Base-by-base conservation (phyloP, 495 filamentous ascomycete species). In the Aspergillus conjunctus region DNA sequence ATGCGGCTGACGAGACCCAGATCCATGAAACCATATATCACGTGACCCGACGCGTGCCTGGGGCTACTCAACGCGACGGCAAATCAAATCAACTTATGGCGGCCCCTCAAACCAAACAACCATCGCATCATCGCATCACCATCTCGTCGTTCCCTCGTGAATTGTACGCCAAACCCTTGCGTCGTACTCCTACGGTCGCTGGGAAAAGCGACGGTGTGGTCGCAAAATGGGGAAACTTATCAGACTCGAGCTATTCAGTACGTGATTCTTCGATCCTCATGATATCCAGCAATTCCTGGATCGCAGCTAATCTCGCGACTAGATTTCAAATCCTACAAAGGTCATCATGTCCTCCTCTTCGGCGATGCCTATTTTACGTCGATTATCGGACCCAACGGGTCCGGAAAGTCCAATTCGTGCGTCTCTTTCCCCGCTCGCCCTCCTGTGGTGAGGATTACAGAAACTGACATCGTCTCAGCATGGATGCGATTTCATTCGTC, bases 241-340 rank as follows among this genome's bases (percentile, higher is more conserved):
- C 68, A 87, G 91, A 59, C 87, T 98, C 44, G 94, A 98, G 82
- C 83, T 98, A 63, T 93, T 89, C 79, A 97, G 92, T 96, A 83
- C 58, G 89, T 58, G 51, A 15, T 22, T 53, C 39, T 26, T 31
- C 56, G 12, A 15, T 15, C 34, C 11, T 33, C 60, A 33, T 37
- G 46, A 12, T 21, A 17, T 54, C 44, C 44, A 10, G 6, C 10
- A 18, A 10, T 48, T 11, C 17, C 4, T 11, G 18, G 26, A 21
- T 21, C 39, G 32, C 41, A 56, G 33, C 55, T 41, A 55, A 37
- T 56, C 44, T 9, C 12, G 44, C 33, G 8, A 57, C 26, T 60
- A 96, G 91, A 98, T 80, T 98, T 98, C 88, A 98, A 98, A 78
- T 97, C 93, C 70, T 99, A 99, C 82, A 96, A 96, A 75, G 93